Evolutionary conservation across 139 green algal genomes (phyloP), one percentile per base, ranked within the genome.

Genomic region (Chlorella ohadii): DNA sequence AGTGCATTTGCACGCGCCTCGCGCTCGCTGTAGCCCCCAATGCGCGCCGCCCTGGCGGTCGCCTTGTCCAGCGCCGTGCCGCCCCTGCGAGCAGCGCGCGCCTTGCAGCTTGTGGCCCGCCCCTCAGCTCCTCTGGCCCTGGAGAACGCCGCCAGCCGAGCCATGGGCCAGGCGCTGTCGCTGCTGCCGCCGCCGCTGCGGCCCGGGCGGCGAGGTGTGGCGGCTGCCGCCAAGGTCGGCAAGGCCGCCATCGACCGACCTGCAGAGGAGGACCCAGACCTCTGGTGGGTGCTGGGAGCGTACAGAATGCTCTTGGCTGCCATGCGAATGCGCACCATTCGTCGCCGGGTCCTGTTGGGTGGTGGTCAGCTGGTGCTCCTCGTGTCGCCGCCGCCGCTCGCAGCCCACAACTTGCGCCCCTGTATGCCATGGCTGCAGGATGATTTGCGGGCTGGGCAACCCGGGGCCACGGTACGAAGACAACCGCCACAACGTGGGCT

Each of bases 401-500:
- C 34, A 12, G 68, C 38, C 68, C 19, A 23, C 70, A 33, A 20
- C 25, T 71, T 13, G n/a, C 31, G 13, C 4, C 39, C 39, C 33
- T 27, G 36, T 11, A n/a, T 57, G 36, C 36, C 67, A 0, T 47
- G 4, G 20, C 25, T 34, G 31, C 70, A 77, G 92, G 90, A 68
- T 98, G 63, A 72, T 97, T 25, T 87, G 96, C 27, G 87, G 95
- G 20, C 88, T 98, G 79, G 94, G 94, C 33, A 97, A 98, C 82
- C 93, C 92, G n/a, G 93, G 95, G 16, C 57, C 79, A 1, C 86
- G 85, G 25, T 98, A 98, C 67, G 89, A 87, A 5, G 82, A 90
- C 76, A 98, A 93, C 5, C 84, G 94, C 16, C 95, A 98, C 88
- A 98, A 98, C 84, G 95, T 96, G 3, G 95, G 96, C 1, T 98